Base-by-base conservation (phyloP, 768 basidiomycete species). In the Lyophyllum semitale region DNA sequence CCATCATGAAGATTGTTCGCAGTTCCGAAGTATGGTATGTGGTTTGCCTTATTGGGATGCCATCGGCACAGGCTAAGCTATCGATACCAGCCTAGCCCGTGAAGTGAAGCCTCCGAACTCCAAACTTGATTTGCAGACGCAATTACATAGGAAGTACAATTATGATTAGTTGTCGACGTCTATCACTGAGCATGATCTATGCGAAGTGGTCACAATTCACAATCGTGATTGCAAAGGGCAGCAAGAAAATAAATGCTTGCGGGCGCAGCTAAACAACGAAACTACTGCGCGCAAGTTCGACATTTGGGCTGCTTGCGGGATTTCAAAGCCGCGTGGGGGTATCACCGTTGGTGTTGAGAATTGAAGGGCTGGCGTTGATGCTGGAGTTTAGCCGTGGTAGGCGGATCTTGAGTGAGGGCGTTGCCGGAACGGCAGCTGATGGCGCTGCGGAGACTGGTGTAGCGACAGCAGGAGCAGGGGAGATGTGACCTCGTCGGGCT, bases 331-430 rank as follows among this genome's bases (percentile, higher is more conserved):
- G 63, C 25, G 63, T 65, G 26, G 66, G 66, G 54, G 67, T 68
- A 54, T 65, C 65, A 37, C 63, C 60, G 47, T 62, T 65, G 43
- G 54, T 54, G 48, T 66, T 70, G 46, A 59, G 51, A 25, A 62
- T 58, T 12, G 59, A 57, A 43, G 58, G 60, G 53, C 60, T 61
- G 29, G 61, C 49, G 13, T 58, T 51, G 38, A 65, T 54, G 32
- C 60, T 56, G 29, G 68, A 61, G 44, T 67, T 78, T 51, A 80
- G 68, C n/a, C 75, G 75, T 17, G 81, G 81, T 48, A 83, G 75
- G 35, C 82, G 78, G 48, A 83, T 83, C 63, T 82, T 82, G 49
- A 83, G 77, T 22, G 79, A 77, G n/a, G 81, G 78, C 0, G 78
- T 74, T 29, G 70, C 59, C 13, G 75, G 70, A 40, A 62, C 54